Base-by-base conservation (phyloP, 768 basidiomycete species). In the Tulasnella sp. region DNA sequence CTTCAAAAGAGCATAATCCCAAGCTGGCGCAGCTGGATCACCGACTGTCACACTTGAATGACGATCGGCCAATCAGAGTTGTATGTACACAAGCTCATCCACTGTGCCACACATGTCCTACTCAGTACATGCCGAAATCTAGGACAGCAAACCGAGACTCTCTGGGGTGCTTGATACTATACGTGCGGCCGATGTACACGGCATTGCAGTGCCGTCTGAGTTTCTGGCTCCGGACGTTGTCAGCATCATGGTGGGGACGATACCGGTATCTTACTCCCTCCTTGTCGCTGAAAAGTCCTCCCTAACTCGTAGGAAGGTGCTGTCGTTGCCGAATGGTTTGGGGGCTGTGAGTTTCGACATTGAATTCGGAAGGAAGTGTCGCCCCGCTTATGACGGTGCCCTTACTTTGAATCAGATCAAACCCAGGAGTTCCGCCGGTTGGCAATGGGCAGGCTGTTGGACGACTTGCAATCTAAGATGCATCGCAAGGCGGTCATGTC, bases 261-360 rank as follows among this genome's bases (percentile, higher is more conserved):
- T 5, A 38, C 15, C 7, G 34, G 15, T 38, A 38, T 7, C 34
- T 71, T 24, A 17, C 4, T 62, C 31, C 34, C 34, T 12, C 48
- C n/a, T 30, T 2, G 21, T 22, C 19, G 8, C 15, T 8, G 3
- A 25, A 22, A 57, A 25, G 21, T 11, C 1, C 31, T 43, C 53
- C 21, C 19, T 29, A 45, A 9, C 5, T 50, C 29, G 2, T 50
- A 86, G 83, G 84, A 91, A 71, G 74, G 74, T 55, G 87, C 85
- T 19, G 81, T 87, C 2, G 79, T 84, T 24, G 77, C 76, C 49
- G 87, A 92, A 68, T 90, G 87, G 87, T 91, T 85, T 67, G 75
- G 78, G 72, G 80, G 83, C 59, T 71, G 59, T 60, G 61, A 50
- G 46, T 50, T 43, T 19, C 12, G 8, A 31, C 22, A 12, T 27